Conservation (phyloP, 2,329 filamentous ascomycete genomes). For the Pyrenophora graminea region DNA sequence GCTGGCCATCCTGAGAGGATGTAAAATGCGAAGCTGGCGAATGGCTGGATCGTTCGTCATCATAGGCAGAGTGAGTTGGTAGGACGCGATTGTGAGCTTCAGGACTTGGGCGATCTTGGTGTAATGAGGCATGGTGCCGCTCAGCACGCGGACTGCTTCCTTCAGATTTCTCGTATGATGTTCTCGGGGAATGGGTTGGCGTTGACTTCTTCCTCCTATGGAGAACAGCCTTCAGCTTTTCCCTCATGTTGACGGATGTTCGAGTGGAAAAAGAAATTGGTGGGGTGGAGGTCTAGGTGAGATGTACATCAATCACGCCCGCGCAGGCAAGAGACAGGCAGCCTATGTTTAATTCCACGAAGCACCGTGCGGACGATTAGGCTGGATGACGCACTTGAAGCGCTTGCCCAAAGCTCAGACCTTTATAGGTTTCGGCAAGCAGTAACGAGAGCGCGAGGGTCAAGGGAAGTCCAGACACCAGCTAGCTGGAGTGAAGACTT, state of each 20-base stretch:
- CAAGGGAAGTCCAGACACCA: conserved; percentile 2
- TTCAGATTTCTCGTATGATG: conserved; percentile 10
- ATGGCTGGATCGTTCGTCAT: conserved; percentile 5
- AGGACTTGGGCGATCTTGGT: neutral
- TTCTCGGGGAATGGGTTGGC: conserved; percentile 9
- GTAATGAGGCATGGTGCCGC: conserved; percentile 4
- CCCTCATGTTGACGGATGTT: conserved; percentile 14
- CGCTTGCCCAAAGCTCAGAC: conserved; percentile 1
- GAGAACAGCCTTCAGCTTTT: conserved; percentile 24
- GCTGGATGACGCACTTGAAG: conserved; percentile 13
- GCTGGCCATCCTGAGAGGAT: neutral
- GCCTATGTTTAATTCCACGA: conserved; percentile 3
- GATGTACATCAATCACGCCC: neutral
- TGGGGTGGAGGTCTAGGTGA: conserved; percentile 1
- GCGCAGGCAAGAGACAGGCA: neutral
- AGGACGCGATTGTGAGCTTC: conserved; percentile 8
- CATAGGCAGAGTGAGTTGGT: conserved; percentile 18
- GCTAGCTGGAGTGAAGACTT: neutral
- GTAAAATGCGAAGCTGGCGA: neutral
- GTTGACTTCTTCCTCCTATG: conserved; percentile 16
- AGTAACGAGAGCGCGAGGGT: neutral
- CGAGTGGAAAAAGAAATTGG: neutral
- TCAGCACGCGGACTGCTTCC: conserved; percentile 5
- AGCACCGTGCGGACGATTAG: conserved; percentile 5
- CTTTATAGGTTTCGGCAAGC: neutral